Evolutionary conservation across 2,329 filamentous ascomycete species (phyloP), one percentile per base, ranked within the genome.

Genomic region (Colletotrichum theobromicola): DNA sequence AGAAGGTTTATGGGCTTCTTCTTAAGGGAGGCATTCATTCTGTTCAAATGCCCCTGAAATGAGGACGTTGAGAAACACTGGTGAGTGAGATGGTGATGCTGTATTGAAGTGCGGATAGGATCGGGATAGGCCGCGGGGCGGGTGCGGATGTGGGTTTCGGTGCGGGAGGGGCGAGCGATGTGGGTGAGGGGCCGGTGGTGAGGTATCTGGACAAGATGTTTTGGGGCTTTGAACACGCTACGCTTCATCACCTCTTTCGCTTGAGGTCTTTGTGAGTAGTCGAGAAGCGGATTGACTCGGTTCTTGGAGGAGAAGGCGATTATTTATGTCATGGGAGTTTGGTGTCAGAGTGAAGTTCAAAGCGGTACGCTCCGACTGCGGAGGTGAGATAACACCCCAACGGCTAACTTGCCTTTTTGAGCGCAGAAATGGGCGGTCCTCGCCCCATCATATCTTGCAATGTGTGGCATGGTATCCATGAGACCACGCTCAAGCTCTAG

Each of bases 1-100:
- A 93, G 85, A 72, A 94, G 86, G 79, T 94, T 93, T 80, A 94
- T 93, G 24, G 84, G 84, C 34, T 83, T 84, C 71, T 85, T 83
- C 18, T 79, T 70, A 35, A 72, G 28, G 5, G 62, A 24, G 7
- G 30, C 42, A 24, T 72, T 75, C 72, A 75, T 75, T 21, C 37
- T 61, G 18, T 26, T 26, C n/a, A 30, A 16, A n/a, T 10, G 18
- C 24, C 6, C 16, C 9, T 13, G 26, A 6, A 32, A 9, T n/a
- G 4, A 13, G 18, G 26, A 9, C 16, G 21, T 35, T 8, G 21
- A 57, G n/a, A 37, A 63, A 28, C 5, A 28, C 24, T 61, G 26
- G 13, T 18, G 65, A 24, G 26, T 55, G 21, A 32, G 37, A 62
- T 5, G 35, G 8, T 13, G 12, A 28, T 10, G 26, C 16, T 21